phyloP scores from a whole-genome alignment of 2,329 filamentous ascomycete species.

The Exophiala viscosa region DNA sequence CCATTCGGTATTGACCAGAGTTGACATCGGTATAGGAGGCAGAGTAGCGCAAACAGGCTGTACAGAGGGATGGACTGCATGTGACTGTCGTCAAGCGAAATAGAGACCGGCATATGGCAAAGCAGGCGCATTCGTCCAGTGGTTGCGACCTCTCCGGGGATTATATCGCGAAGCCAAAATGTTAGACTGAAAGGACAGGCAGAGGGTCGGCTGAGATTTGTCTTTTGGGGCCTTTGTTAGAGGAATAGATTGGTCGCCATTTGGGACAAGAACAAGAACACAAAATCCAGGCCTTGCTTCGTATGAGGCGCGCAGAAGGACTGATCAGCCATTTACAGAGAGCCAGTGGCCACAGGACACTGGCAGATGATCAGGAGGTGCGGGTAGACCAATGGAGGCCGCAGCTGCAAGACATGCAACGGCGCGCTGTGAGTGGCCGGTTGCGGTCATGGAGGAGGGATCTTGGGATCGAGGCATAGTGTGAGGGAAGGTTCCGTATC shows the following conservation, averaged over 20 bases:
- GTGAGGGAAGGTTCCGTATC: conserved; percentile 21
- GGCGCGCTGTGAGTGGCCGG: conserved; percentile 25
- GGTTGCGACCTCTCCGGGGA: not conserved
- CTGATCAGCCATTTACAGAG: conserved; percentile 20
- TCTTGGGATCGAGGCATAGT: conserved; percentile 9
- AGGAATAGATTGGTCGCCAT: conserved; percentile 14
- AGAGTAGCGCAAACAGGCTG: conserved; percentile 14
- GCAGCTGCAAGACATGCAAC: conserved; percentile 26
- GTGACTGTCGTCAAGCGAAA: conserved; percentile 22
- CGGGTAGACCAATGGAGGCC: conserved; percentile 22
- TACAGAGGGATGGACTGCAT: conserved; percentile 18
- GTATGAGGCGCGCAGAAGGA: conserved; percentile 19
- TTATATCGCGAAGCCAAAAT: not conserved
- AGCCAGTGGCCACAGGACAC: conserved; percentile 20
- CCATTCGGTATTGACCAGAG: conserved; percentile 22
- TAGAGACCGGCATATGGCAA: conserved; percentile 18
- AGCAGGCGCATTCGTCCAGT: conserved; percentile 9
- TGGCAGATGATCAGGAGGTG: conserved; percentile 27
- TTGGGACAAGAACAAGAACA: conserved; percentile 16
- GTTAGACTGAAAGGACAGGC: conserved; percentile 12
- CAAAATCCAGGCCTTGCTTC: conserved; percentile 20
- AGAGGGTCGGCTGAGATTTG: conserved; percentile 4
- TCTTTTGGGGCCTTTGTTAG: conserved; percentile 10
- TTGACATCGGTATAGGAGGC: conserved; percentile 23
- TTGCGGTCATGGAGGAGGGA: conserved; percentile 16